Conservation (phyloP, 2,329 filamentous ascomycete genomes). For the Piedraia hortae region DNA sequence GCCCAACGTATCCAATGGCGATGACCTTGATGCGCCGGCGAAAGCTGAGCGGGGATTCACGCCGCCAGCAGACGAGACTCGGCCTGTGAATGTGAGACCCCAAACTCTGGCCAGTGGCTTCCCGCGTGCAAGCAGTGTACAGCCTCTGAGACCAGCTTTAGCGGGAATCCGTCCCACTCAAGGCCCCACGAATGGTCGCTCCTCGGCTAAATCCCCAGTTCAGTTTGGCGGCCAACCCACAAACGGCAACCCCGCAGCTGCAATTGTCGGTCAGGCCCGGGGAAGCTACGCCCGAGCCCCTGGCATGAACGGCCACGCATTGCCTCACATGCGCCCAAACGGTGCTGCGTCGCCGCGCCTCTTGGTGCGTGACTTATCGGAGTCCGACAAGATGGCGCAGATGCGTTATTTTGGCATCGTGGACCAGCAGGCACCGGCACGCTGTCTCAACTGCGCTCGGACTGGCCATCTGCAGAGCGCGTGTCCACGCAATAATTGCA, state of each 20-base stretch:
- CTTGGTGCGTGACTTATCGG: conserved; percentile 2
- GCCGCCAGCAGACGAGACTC: too few relatives aligned
- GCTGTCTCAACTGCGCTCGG: conserved; percentile 5
- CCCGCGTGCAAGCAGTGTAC: too few relatives aligned
- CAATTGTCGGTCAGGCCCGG: background rate
- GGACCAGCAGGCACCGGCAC: conserved; percentile 2
- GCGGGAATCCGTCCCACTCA: too few relatives aligned
- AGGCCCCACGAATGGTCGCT: too few relatives aligned
- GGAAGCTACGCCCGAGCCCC: background rate
- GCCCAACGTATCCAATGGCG: too few relatives aligned
- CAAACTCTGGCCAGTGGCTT: too few relatives aligned
- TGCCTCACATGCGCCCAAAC: background rate
- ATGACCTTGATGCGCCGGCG: too few relatives aligned
- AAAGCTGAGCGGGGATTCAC: too few relatives aligned
- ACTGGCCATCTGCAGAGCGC: conserved; percentile 3
- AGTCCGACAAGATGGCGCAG: conserved; percentile 4
- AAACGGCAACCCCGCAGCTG: background rate
- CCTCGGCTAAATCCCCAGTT: too few relatives aligned
- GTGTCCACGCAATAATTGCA: conserved; percentile 3
- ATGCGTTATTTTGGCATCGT: conserved; percentile 4
- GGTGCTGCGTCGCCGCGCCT: background rate
- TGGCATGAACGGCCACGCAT: conserved; percentile 1
- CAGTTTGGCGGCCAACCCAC: too few relatives aligned
- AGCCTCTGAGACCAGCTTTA: too few relatives aligned
- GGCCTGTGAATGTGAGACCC: too few relatives aligned